Conservation (phyloP, 2,329 filamentous ascomycete genomes). For the Didymellaceae sp. region DNA sequence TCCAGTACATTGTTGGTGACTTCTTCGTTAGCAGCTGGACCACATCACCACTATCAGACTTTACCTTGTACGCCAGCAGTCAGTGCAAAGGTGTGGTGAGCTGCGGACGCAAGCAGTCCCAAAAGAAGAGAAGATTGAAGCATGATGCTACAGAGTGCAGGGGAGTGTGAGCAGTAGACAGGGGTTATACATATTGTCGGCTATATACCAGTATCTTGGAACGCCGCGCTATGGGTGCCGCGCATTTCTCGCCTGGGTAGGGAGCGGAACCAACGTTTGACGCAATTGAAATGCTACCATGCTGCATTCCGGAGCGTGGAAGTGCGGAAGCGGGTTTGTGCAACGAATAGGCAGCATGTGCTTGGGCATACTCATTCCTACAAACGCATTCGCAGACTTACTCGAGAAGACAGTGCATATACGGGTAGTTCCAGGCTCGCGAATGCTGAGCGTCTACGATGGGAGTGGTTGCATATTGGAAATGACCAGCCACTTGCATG, state of each 20-base stretch:
- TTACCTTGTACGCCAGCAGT: slow-evolving; percentile 2
- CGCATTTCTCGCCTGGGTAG: slow-evolving; percentile 7
- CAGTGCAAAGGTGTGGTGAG: not conserved
- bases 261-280: not conserved
- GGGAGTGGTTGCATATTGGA: not conserved
- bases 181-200: slow-evolving; percentile 1
- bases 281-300: slow-evolving; percentile 13
- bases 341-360: slow-evolving; percentile 3
- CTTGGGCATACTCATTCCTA: slow-evolving; percentile 15
- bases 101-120: not conserved
- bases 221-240: not conserved
- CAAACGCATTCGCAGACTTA: slow-evolving; percentile 13
- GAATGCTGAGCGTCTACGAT: not conserved
- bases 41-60: too few species aligned
- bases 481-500: not conserved
- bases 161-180: not conserved
- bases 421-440: slow-evolving; percentile 4
- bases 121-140: slow-evolving; percentile 1
- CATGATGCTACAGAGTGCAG: not conserved
- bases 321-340: slow-evolving; percentile 5
- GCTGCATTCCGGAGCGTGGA: slow-evolving; percentile 21
- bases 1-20: slow-evolving; percentile 10
- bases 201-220: slow-evolving; percentile 7
- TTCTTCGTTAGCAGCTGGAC: not conserved
- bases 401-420: slow-evolving; percentile 11